Evolutionary conservation across 208 protist species (phyloP).

Genomic region (Trypanosomatidae sp.): DNA sequence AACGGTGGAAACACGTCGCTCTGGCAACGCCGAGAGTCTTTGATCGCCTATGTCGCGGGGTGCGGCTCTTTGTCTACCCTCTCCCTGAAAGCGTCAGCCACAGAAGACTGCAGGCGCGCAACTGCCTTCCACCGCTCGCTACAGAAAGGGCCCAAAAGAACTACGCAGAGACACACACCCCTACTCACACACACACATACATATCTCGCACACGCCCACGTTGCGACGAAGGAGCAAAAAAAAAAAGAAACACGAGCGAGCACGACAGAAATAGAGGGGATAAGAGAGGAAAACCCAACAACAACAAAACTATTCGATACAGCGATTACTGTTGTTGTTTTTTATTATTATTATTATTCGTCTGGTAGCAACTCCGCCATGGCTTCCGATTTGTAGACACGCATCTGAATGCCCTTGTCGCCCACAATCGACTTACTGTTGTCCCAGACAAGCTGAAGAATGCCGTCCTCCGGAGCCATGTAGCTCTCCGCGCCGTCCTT

Average conservation of each 20-base stretch:
- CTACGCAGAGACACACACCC: background rate
- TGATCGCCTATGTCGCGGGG: background rate
- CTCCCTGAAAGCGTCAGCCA: background rate
- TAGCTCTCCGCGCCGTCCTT: conserved; percentile 49
- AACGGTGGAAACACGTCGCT: background rate
- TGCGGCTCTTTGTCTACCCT: background rate
- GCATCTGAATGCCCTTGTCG: conserved; percentile 55
- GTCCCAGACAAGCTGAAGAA: conserved; percentile 60
- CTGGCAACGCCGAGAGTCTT: background rate
- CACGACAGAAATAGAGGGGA: background rate
- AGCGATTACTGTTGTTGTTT: background rate
- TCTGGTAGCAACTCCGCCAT: conserved; percentile 8
- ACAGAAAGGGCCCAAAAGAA: background rate
- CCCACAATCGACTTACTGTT: conserved; percentile 54
- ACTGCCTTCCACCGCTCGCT: background rate
- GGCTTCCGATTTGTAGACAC: conserved; percentile 48
- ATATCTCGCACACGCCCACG: background rate
- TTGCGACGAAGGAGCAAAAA: background rate
- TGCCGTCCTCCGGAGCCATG: conserved; percentile 47
- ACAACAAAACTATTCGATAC: background rate
- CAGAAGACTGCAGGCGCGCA: background rate
- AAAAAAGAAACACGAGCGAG: conserved; percentile 3
- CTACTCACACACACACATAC: background rate
- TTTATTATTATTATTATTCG: too few relatives aligned
- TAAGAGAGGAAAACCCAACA: conserved; percentile 1